Conservation (phyloP, 805 yeast species). For the Sugiyamaella qingdaonensis region DNA sequence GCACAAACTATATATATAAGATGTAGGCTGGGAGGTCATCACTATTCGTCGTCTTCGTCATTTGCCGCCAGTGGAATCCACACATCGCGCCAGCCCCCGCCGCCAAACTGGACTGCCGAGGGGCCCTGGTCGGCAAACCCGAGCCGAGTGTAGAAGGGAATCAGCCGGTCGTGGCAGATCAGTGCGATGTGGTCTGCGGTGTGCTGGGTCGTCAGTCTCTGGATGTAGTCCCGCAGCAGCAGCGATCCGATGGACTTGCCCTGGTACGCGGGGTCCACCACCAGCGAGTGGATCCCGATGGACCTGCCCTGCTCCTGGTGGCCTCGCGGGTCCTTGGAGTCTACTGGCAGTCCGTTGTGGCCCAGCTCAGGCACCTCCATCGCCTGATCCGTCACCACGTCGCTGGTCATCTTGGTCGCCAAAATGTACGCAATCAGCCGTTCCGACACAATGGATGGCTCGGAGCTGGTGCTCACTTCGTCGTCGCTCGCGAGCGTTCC, state of each 20-base stretch:
- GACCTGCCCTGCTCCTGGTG: conserved; percentile 71
- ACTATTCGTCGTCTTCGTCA: conserved; percentile 17
- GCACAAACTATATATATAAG: too few relatives aligned
- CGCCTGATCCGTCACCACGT: conserved; percentile 49
- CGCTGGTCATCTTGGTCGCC: conserved; percentile 60
- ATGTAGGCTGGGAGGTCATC: too few relatives aligned
- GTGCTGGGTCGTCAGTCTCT: conserved; percentile 81
- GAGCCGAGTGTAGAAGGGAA: conserved; percentile 73
- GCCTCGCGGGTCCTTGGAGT: conserved; percentile 39
- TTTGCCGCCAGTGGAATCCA: conserved; percentile 16
- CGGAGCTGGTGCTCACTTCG: not conserved
- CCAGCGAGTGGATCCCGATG: conserved; percentile 81
- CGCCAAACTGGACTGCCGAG: conserved; percentile 21
- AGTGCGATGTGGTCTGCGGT: conserved; percentile 74
- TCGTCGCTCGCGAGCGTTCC: conserved; percentile 20
- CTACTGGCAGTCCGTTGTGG: conserved; percentile 21
- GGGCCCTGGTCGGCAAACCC: conserved; percentile 66
- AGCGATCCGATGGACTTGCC: conserved; percentile 80
- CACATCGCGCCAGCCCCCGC: conserved; percentile 25
- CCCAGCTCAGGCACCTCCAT: conserved; percentile 56
- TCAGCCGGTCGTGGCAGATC: conserved; percentile 63
- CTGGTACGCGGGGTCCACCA: conserved; percentile 70
- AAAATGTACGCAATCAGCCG: conserved; percentile 74
- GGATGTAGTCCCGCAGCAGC: conserved; percentile 82
- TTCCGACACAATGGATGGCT: conserved; percentile 38